Evolutionary conservation across 140 eudicot species (phyloP).

Genomic region (Flaveria floridana): DNA sequence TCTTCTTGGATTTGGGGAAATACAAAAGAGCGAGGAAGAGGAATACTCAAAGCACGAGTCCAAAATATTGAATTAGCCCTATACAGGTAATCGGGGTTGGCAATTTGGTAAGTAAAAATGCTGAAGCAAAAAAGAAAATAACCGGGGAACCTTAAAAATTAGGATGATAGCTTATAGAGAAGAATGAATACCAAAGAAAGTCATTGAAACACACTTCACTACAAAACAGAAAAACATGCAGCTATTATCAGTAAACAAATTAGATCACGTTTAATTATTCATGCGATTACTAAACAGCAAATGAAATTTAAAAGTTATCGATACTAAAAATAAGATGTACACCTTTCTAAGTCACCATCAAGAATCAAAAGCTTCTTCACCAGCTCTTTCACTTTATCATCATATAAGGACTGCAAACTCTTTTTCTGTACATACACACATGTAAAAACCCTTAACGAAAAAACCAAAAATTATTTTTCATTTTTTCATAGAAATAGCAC

Average conservation of each 20-base stretch:
- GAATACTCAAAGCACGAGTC: slow-evolving; percentile 96
- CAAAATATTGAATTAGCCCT: slow-evolving; percentile 99
- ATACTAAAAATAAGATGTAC: slow-evolving; percentile 4
- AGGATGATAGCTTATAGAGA: slow-evolving; percentile 8
- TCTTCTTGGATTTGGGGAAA: slow-evolving; percentile 56
- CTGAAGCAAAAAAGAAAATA: background rate
- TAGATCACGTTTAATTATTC: slow-evolving; percentile 2
- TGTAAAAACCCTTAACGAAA: slow-evolving; percentile 2
- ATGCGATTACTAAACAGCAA: background rate
- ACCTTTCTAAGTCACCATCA: slow-evolving; percentile 78
- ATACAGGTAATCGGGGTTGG: background rate
- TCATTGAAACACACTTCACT: slow-evolving; percentile 81
- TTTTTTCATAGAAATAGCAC: slow-evolving; percentile 25
- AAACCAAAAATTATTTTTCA: background rate
- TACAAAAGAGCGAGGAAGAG: slow-evolving; percentile 71
- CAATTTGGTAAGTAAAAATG: background rate
- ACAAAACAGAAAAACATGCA: slow-evolving; percentile 38
- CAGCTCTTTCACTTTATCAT: slow-evolving; percentile 69
- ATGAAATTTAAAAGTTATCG: background rate
- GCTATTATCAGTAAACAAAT: background rate
- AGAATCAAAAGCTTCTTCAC: slow-evolving; percentile 67
- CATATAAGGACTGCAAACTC: slow-evolving; percentile 57
- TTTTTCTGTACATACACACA: slow-evolving; percentile 62
- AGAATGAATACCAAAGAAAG: slow-evolving; percentile 75
- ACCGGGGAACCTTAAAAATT: background rate